A percentile compares a stretch with the other conserved stretches of the same genome.
These are phyloP conservation scores for Agrocybe pediades DNA, from an alignment of 768 basidiomycete genomes.

Conservation along the genomic window DNA sequence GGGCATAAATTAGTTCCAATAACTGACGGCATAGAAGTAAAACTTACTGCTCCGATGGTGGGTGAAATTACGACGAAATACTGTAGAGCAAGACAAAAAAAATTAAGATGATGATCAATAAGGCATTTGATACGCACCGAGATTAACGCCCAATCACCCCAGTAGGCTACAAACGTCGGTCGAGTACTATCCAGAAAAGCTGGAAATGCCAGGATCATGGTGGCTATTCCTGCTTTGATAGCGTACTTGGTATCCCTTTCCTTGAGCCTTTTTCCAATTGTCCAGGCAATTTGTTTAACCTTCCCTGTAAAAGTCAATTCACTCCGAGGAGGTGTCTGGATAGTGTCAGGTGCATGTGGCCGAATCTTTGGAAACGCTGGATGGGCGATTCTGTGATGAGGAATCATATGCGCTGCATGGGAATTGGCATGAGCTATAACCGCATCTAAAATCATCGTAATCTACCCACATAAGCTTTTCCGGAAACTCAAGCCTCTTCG, in stretches of 20 bases:
- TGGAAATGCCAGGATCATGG: slow-evolving; percentile 80
- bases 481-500: slow-evolving; percentile 20
- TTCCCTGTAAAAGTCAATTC: slow-evolving; percentile 63
- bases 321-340: slow-evolving; percentile 71
- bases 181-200: slow-evolving; percentile 85
- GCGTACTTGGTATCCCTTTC: slow-evolving; percentile 86
- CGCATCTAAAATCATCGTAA: neutral
- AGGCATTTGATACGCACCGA: slow-evolving; percentile 55
- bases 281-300: slow-evolving; percentile 74
- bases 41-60: slow-evolving; percentile 77
- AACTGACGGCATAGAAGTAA: neutral
- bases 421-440: neutral
- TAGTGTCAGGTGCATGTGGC: slow-evolving; percentile 84
- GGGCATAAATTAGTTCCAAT: slow-evolving; percentile 5
- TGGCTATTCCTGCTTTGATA: slow-evolving; percentile 84
- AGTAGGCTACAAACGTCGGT: slow-evolving; percentile 75
- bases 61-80: slow-evolving; percentile 92
- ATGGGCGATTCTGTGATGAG: slow-evolving; percentile 46
- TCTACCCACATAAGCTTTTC: slow-evolving; percentile 45
- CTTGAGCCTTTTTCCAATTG: slow-evolving; percentile 59
- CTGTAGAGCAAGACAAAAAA: slow-evolving; percentile 31
- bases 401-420: slow-evolving; percentile 52
- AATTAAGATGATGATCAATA: neutral
- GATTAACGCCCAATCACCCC: slow-evolving; percentile 96
- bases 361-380: slow-evolving; percentile 80